Base-by-base conservation (phyloP, 2,329 filamentous ascomycete species). In the Davidsoniella neocaledoniae region DNA sequence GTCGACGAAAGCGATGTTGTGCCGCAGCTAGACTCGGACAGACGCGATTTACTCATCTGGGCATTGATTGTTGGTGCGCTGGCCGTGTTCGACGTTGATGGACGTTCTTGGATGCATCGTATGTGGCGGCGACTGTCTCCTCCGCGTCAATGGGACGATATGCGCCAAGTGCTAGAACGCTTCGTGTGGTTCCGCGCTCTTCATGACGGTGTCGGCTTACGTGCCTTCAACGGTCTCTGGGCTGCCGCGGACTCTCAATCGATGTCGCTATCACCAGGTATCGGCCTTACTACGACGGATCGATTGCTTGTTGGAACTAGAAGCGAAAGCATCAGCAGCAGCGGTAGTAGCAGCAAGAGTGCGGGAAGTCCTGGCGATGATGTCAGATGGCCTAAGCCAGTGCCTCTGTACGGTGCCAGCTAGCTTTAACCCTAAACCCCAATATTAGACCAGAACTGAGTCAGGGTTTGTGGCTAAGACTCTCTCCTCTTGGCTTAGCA, bases 131-230 rank as follows among this genome's bases (percentile, higher is more conserved):
- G 39, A 17, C 47, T 53, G 4, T 21, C 49, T 17, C 51, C 51
- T 7, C 51, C 51, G 9, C 51, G 46, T 9, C 43, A 53, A 23
- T 53, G 51, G 51, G 23, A 38, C 7, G 43, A 40, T 14, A 53
- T 53, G 51, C 46, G 44, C 5, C 25, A 23, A 14, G 33, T 49
- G 26, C 38, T 53, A 23, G 36, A 53, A 23, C 33, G 41, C 16
- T 53, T 49, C 40, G 51, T 53, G 19, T 53, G 51, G 51, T 53
- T 53, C 36, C 46, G 51, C 4, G 46, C 51, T 4, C 38, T 53
- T 7, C 51, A 53, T 46, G 51, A 53, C 38, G 43, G 19, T 7
- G 45, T 49, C 17, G 51, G 51, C 16, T 21, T 36, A 8, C 33
- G 43, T 14, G 43, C 42, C 9, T 53, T 53, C 14, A 19, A 46